phyloP scores from a whole-genome alignment of 2,329 filamentous ascomycete genomes.

The Aspergillus sp. region DNA sequence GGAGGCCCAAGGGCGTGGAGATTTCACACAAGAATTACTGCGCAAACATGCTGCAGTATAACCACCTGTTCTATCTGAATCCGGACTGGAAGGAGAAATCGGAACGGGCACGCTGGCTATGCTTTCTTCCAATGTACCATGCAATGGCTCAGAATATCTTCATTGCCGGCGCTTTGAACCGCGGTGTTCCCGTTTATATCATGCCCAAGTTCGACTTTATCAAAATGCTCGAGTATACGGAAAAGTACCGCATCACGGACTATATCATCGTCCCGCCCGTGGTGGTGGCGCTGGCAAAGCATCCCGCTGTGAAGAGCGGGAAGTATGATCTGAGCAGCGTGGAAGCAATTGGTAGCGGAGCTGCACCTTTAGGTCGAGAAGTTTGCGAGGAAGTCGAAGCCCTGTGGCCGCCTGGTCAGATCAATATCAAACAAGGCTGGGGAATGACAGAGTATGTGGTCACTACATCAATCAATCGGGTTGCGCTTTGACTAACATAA shows the following conservation, averaged over 20 bases:
- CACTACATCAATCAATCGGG: no score
- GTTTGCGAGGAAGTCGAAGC: conserved; percentile 59
- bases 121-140: conserved; percentile 76
- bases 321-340: conserved; percentile 70
- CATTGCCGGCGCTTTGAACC: conserved; percentile 57
- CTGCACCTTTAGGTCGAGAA: conserved; percentile 63
- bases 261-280: conserved; percentile 73
- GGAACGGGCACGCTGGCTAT: conserved; percentile 52
- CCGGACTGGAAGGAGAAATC: conserved; percentile 50
- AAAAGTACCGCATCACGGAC: conserved; percentile 67
- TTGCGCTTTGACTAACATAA: neutral
- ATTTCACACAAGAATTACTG: conserved; percentile 77
- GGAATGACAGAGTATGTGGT: conserved; percentile 73
- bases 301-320: conserved; percentile 56
- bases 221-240: conserved; percentile 66
- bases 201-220: conserved; percentile 77
- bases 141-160: conserved; percentile 72
- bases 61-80: conserved; percentile 48
- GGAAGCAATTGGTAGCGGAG: conserved; percentile 61
- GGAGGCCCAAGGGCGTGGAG: conserved; percentile 79
- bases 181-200: conserved; percentile 65
- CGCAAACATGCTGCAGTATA: conserved; percentile 65
- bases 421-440: conserved; percentile 71
- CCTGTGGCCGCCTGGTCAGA: conserved; percentile 51
- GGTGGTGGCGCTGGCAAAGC: conserved; percentile 70